Conservation (phyloP, 176 grass and related monocot species). For the Cocos nucifera region DNA sequence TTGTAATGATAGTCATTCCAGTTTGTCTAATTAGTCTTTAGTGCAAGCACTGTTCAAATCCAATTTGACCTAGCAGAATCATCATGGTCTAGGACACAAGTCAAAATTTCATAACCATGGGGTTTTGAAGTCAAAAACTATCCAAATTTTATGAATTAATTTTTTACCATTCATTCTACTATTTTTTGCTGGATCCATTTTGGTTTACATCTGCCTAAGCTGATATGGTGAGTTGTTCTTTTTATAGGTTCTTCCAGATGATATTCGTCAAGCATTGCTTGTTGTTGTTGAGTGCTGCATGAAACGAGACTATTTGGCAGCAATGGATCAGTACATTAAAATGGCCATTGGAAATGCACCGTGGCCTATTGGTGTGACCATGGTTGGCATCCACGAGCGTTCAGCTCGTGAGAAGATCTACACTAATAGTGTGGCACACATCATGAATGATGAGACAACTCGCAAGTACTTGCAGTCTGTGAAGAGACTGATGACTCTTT, state of each 20-base stretch:
- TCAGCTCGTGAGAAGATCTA: conserved; percentile 78
- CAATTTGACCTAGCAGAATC: too few species aligned
- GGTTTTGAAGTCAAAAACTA: too few species aligned
- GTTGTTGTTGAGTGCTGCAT: conserved; percentile 48
- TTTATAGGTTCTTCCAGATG: conserved; percentile 43
- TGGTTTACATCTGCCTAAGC: too few species aligned
- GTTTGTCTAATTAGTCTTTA: too few species aligned
- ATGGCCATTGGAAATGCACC: conserved; percentile 89
- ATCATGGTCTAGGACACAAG: too few species aligned
- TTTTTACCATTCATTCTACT: too few species aligned
- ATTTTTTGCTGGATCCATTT: too few species aligned
- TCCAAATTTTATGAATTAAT: too few species aligned
- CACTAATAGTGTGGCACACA: conserved; percentile 62
- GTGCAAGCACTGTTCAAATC: too few species aligned
- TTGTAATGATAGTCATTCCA: too few species aligned
- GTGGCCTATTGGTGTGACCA: conserved; percentile 83
- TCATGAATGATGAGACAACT: conserved; percentile 82
- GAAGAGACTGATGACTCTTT: conserved; percentile 72
- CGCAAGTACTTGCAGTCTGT: conserved; percentile 70
- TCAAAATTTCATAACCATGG: too few species aligned
- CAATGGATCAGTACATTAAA: conserved; percentile 66
- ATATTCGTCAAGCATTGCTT: conserved; percentile 40
- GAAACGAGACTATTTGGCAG: conserved; percentile 60
- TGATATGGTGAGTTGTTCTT: background rate
- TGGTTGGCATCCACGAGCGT: conserved; percentile 86